phyloP scores from a whole-genome alignment of 495 filamentous ascomycete genomes.

The Baudoinia panamericana region DNA sequence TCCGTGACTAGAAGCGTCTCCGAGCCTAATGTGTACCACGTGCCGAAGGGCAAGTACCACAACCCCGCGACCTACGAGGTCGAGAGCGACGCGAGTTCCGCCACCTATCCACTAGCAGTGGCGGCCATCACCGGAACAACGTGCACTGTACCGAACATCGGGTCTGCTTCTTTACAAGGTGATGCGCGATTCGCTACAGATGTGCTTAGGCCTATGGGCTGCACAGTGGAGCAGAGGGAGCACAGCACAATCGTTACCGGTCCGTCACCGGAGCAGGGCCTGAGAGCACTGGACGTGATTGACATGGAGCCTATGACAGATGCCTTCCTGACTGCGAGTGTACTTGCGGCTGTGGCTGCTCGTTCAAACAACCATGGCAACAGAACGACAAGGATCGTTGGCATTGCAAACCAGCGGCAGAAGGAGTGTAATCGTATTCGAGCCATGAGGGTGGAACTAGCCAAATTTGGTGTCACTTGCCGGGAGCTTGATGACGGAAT shows the following conservation, averaged over 20 bases:
- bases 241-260: constrained; percentile 87
- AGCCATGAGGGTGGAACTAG: constrained; percentile 91
- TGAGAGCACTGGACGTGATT: constrained; percentile 60
- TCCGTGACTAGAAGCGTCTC: constrained; percentile 56
- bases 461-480: constrained; percentile 87
- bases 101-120: constrained; percentile 90
- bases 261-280: constrained; percentile 48
- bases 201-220: constrained; percentile 87
- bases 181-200: constrained; percentile 92
- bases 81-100: constrained; percentile 94
- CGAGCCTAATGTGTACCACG: constrained; percentile 85
- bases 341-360: constrained; percentile 82
- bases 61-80: constrained; percentile 82
- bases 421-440: constrained; percentile 97
- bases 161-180: constrained; percentile 78
- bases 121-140: constrained; percentile 90
- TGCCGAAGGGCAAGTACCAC: constrained; percentile 70
- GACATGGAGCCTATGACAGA: constrained; percentile 99
- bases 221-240: constrained; percentile 70
- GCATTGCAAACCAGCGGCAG: constrained; percentile 97
- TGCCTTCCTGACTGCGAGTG: constrained; percentile 88
- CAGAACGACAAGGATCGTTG: constrained; percentile 65
- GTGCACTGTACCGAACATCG: constrained; percentile 93
- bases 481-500: constrained; percentile 87
- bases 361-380: constrained; percentile 30